Percentiles rank a stretch among this genome's conserved stretches.
These are phyloP conservation scores for Leptographium procerum DNA, from an alignment of 2,329 filamentous ascomycete species.

Conservation along the genomic window DNA sequence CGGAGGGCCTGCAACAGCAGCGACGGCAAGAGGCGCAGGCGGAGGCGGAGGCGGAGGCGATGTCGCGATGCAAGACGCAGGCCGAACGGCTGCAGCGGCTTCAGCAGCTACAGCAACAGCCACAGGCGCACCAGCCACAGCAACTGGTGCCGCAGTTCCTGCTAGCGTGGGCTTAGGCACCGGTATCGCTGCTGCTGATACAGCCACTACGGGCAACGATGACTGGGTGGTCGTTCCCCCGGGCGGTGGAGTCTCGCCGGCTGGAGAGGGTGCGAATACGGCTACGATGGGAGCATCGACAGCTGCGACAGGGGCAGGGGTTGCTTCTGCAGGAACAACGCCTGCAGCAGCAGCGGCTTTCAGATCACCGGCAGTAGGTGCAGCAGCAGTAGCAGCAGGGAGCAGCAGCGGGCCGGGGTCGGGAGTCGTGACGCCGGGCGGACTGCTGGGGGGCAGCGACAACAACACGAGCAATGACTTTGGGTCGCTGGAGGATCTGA, in stretches of 20 bases:
- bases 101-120: conserved; percentile 24
- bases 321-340: neutral
- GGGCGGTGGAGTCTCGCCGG: conserved; percentile 37
- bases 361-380: neutral
- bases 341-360: neutral
- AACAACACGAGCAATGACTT: conserved; percentile 46
- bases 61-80: conserved; percentile 40
- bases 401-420: conserved; percentile 26
- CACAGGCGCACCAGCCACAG: conserved; percentile 8
- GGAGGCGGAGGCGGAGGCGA: neutral
- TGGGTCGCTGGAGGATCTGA: conserved; percentile 51
- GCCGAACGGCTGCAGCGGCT: neutral
- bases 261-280: conserved; percentile 1
- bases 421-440: conserved; percentile 30
- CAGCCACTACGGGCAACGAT: conserved; percentile 40
- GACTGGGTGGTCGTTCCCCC: conserved; percentile 71
- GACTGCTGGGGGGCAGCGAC: conserved; percentile 19
- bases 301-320: neutral
- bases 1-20: conserved; percentile 18
- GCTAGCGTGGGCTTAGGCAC: too few species aligned
- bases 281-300: neutral
- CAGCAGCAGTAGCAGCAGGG: neutral
- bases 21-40: too few species aligned
- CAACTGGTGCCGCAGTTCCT: too few species aligned
- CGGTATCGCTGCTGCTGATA: conserved; percentile 29